A percentile compares a stretch with the other conserved stretches of the same genome.
Conservation (phyloP, 1,284 basidiomycete genomes). For the Cryptococcus jaspeensis region DNA sequence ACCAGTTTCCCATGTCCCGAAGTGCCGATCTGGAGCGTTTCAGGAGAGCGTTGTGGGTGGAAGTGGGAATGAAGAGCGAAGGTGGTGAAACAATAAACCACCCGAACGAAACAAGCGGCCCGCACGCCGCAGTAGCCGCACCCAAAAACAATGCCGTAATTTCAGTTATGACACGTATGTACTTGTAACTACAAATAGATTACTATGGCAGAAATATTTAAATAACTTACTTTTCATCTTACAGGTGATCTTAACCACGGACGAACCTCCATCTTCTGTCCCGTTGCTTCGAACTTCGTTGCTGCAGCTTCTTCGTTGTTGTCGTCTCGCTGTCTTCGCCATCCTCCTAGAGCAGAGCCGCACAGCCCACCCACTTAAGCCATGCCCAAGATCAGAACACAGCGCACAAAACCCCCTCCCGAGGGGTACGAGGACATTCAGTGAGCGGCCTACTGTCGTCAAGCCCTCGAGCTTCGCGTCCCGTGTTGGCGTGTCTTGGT, state of each 20-base stretch:
- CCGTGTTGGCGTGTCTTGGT: not conserved
- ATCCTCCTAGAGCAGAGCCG: not conserved
- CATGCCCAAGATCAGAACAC: slow-evolving; percentile 96
- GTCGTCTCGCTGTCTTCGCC: not conserved
- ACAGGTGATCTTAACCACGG: not conserved
- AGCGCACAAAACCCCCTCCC: slow-evolving; percentile 90
- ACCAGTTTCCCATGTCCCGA: slow-evolving; percentile 29
- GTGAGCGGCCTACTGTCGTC: slow-evolving; percentile 25
- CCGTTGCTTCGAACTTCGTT: not conserved
- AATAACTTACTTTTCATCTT: too few relatives aligned
- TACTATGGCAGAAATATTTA: not conserved
- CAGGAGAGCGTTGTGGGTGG: too few relatives aligned
- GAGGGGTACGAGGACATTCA: slow-evolving; percentile 98
- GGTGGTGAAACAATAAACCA: not conserved
- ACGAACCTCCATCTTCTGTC: not conserved
- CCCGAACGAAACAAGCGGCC: not conserved
- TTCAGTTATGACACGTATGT: not conserved
- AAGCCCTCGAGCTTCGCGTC: not conserved
- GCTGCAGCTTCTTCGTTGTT: not conserved
- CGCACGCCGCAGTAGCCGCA: not conserved
- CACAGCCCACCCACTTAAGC: slow-evolving; percentile 16
- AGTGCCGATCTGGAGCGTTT: too few relatives aligned
- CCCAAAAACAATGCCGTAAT: not conserved
- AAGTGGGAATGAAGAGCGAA: not conserved
- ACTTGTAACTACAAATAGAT: not conserved